Conservation (phyloP, 495 filamentous ascomycete genomes). For the Aspergillus biplanus region DNA sequence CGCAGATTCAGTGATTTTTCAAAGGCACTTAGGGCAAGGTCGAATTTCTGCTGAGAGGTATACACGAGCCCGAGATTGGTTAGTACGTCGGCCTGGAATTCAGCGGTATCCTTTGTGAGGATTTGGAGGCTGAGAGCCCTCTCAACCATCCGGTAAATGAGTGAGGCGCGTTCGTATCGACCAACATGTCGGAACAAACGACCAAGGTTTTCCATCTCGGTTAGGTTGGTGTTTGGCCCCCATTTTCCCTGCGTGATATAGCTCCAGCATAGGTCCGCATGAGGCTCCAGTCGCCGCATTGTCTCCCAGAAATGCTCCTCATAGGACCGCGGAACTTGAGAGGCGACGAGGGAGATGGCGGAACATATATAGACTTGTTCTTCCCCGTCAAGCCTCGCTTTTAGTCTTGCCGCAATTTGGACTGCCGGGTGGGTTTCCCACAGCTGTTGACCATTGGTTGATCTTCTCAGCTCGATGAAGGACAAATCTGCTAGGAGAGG, state of each 20-base stretch:
- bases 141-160: not conserved
- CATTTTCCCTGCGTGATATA: not conserved
- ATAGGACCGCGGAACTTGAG: not conserved
- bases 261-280: not conserved
- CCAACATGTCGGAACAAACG: not conserved
- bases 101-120: not conserved
- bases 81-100: not conserved
- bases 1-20: not conserved
- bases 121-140: not conserved
- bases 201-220: not conserved
- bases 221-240: not conserved
- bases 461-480: not conserved
- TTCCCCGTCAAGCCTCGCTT: not conserved
- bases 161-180: not conserved
- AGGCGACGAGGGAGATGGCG: not conserved
- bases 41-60: not conserved
- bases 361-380: not conserved
- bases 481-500: not conserved
- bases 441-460: not conserved
- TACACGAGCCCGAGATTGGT: not conserved
- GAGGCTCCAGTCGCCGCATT: not conserved
- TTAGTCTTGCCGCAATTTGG: not conserved
- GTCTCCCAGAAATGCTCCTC: conserved; percentile 1
- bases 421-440: not conserved
- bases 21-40: not conserved